Evolutionary conservation across 345 rosid genomes (phyloP).

Genomic region (Nasturtium officinale): DNA sequence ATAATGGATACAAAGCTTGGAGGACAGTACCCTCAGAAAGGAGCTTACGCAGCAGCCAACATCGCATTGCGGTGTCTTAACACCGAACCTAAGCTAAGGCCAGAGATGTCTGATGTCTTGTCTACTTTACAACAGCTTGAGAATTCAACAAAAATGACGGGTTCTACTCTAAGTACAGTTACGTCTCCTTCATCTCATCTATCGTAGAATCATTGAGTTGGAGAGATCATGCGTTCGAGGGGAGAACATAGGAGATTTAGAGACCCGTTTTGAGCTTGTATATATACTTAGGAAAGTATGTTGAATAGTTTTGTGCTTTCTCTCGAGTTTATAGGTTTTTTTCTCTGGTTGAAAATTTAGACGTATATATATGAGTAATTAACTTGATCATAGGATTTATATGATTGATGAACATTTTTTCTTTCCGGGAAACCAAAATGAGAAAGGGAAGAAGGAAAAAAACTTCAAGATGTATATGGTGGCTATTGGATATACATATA

Average conservation of each 20-base stretch:
- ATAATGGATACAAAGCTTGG: slow-evolving; percentile 74
- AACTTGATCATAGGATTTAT: not conserved
- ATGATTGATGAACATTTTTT: not conserved
- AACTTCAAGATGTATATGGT: not conserved
- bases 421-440: too few relatives aligned
- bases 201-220: not conserved
- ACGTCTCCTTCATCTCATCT: slow-evolving; percentile 32
- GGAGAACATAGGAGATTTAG: slow-evolving; percentile 15
- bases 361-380: not conserved
- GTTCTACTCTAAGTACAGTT: slow-evolving; percentile 5
- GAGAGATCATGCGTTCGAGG: not conserved
- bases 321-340: not conserved
- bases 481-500: slow-evolving; percentile 30
- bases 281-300: slow-evolving; percentile 12
- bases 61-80: slow-evolving; percentile 60
- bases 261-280: slow-evolving; percentile 1
- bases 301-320: slow-evolving; percentile 18
- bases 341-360: not conserved
- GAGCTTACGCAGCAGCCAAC: slow-evolving; percentile 54
- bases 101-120: slow-evolving; percentile 61
- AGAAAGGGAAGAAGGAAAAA: not conserved
- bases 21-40: slow-evolving; percentile 63
- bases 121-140: slow-evolving; percentile 45
- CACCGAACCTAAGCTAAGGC: slow-evolving; percentile 59
- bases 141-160: not conserved